Evolutionary conservation across 148 eudicot species (phyloP).

Genomic region (Silene conica): DNA sequence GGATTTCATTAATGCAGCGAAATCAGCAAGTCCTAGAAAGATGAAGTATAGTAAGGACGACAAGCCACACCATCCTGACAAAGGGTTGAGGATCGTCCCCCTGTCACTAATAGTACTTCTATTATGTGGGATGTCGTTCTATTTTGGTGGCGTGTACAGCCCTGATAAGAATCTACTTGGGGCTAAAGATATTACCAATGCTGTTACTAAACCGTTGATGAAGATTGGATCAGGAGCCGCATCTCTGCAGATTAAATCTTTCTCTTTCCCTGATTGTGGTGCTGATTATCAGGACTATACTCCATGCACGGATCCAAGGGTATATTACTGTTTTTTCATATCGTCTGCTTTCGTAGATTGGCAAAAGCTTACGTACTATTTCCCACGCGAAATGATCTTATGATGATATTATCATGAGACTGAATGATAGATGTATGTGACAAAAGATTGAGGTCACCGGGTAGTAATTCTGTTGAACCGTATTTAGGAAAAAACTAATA

Average conservation of each 20-base stretch:
- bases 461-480: neutral
- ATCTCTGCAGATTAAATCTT: conserved; percentile 49
- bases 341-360: neutral
- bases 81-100: conserved; percentile 46
- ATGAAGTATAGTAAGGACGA: conserved; percentile 72
- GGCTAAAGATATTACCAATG: conserved; percentile 31
- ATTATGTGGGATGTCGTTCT: conserved; percentile 82
- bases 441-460: neutral
- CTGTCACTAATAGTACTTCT: conserved; percentile 44
- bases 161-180: conserved; percentile 38
- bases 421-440: neutral
- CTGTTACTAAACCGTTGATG: conserved; percentile 26
- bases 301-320: conserved; percentile 97
- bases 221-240: conserved; percentile 26
- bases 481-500: too few species aligned
- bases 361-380: neutral
- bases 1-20: conserved; percentile 31
- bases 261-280: conserved; percentile 65
- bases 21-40: conserved; percentile 22
- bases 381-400: neutral
- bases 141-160: conserved; percentile 76
- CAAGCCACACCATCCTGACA: conserved; percentile 53
- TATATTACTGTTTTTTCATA: conserved; percentile 16
- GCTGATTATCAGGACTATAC: conserved; percentile 73
- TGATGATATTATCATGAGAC: neutral